A percentile compares a stretch with the other conserved stretches of the same genome.
phyloP scores from a whole-genome alignment of 257 asterid genomes.

The Petunia axillaris region DNA sequence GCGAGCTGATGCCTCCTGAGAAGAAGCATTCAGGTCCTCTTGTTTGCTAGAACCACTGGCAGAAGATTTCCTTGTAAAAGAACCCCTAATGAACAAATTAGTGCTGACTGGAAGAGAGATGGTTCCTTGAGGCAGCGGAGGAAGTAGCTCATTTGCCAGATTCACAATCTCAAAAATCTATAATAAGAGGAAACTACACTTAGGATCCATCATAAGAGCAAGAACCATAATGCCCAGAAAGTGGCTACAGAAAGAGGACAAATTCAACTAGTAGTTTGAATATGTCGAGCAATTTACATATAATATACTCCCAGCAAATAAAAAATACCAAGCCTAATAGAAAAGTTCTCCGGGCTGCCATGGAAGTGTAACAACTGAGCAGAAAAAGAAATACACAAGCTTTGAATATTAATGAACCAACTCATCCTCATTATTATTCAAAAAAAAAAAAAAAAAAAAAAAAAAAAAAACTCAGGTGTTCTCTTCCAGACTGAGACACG shows the following conservation, averaged over 20 bases:
- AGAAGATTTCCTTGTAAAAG: conserved; percentile 58
- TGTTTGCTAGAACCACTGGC: conserved; percentile 67
- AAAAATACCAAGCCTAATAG: conserved; percentile 7
- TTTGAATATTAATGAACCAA: neutral
- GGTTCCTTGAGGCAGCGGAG: conserved; percentile 89
- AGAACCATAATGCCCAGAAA: neutral
- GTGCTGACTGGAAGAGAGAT: conserved; percentile 77
- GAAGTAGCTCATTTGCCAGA: conserved; percentile 98
- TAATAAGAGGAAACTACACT: conserved; percentile 17
- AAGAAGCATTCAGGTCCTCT: conserved; percentile 62
- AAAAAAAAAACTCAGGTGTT: neutral
- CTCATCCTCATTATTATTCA: conserved; percentile 17
- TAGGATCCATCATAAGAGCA: conserved; percentile 17
- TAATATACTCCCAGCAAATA: neutral
- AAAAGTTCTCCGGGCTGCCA: conserved; percentile 8
- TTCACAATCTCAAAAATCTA: conserved; percentile 97
- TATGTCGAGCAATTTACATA: neutral
- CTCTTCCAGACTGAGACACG: neutral
- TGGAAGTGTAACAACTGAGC: neutral
- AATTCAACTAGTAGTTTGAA: conserved; percentile 16
- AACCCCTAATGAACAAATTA: conserved; percentile 63
- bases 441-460: too few relatives aligned
- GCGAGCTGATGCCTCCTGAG: conserved; percentile 65
- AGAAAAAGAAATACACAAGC: neutral
- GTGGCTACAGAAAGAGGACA: neutral